Base-by-base conservation (phyloP, 139 green algal genomes). In the Limnomonas spitsbergensis region DNA sequence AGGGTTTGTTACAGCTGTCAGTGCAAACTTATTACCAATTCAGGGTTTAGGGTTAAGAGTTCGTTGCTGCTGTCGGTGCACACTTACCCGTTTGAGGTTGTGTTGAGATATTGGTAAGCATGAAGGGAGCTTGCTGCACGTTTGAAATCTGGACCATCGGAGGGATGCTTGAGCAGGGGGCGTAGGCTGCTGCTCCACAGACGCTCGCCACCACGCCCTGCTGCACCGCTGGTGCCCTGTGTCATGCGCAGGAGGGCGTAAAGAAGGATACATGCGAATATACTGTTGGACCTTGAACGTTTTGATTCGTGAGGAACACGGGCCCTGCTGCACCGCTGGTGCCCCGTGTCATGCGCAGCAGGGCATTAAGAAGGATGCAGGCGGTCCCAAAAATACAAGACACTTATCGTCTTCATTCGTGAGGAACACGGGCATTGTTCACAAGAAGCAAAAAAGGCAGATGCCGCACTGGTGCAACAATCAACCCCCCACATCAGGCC, bases 71-170 rank as follows among this genome's bases (percentile, higher is more conserved):
- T n/a, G n/a, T n/a, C n/a, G n/a, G n/a, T n/a, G n/a, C n/a, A n/a
- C n/a, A n/a, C n/a, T n/a, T n/a, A n/a, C n/a, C n/a, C n/a, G n/a
- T n/a, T n/a, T n/a, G n/a, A n/a, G n/a, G n/a, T n/a, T n/a, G n/a
- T n/a, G n/a, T n/a, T n/a, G n/a, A n/a, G n/a, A 85, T 88, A 53
- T 54, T 68, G 20, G 38, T 40, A 2, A 69, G 68, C 1, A 29
- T 14, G 47, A 29, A 61, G 20, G 47, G 47, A 61, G 20, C 14
- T 61, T 29, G 47, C 47, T 61, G 47, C 14, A 61, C 47, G 20
- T 61, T 61, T 61, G 47, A 29, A 61, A 61, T 20, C 20, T 61
- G 47, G 36, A 29, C 39, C 2, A 56, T 38, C 2, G 73, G 73
- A 1, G 76, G 68, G 0, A 42, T 68, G 39, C 61, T 75, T 42